phyloP scores from a whole-genome alignment of 352 stramenopile genomes.

The Saprolegnia diclina region DNA sequence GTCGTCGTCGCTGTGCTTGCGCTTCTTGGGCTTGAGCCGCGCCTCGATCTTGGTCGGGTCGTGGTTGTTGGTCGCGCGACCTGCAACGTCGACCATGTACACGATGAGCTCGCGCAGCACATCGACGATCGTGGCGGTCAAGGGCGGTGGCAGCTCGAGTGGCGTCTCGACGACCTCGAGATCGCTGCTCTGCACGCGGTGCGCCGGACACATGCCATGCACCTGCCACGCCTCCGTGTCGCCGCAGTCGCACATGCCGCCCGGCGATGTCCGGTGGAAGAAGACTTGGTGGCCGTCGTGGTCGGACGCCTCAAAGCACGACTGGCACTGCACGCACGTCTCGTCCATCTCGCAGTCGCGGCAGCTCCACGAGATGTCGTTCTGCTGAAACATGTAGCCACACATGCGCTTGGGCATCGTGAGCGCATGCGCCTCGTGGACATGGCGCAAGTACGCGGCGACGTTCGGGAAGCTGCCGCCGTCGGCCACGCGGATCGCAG shows the following conservation, averaged over 20 bases:
- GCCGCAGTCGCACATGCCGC: conserved; percentile 97
- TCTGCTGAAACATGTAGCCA: conserved; percentile 94
- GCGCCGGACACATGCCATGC: conserved; percentile 90
- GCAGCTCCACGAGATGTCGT: conserved; percentile 99
- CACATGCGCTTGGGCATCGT: conserved; percentile 56
- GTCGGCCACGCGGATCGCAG: conserved; percentile 27
- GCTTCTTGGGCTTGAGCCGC: conserved; percentile 14
- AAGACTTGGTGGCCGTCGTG: conserved; percentile 93
- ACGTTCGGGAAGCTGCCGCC: neutral
- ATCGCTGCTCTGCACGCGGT: conserved; percentile 32
- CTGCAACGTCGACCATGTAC: conserved; percentile 22
- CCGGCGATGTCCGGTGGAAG: conserved; percentile 70
- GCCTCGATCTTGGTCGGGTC: conserved; percentile 18
- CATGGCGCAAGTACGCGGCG: conserved; percentile 21
- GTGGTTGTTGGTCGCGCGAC: neutral
- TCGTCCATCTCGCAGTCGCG: conserved; percentile 96
- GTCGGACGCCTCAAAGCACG: conserved; percentile 93
- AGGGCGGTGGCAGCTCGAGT: neutral
- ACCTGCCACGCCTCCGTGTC: conserved; percentile 96
- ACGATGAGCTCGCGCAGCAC: conserved; percentile 16
- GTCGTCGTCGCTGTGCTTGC: conserved; percentile 9
- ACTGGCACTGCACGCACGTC: conserved; percentile 96
- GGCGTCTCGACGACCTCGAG: neutral
- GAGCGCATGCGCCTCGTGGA: conserved; percentile 13
- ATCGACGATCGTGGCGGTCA: neutral